Percentiles rank a stretch among this genome's conserved stretches.
Evolutionary conservation across 2,329 filamentous ascomycete species (phyloP).

Genomic region (Colletotrichum spaethianum): DNA sequence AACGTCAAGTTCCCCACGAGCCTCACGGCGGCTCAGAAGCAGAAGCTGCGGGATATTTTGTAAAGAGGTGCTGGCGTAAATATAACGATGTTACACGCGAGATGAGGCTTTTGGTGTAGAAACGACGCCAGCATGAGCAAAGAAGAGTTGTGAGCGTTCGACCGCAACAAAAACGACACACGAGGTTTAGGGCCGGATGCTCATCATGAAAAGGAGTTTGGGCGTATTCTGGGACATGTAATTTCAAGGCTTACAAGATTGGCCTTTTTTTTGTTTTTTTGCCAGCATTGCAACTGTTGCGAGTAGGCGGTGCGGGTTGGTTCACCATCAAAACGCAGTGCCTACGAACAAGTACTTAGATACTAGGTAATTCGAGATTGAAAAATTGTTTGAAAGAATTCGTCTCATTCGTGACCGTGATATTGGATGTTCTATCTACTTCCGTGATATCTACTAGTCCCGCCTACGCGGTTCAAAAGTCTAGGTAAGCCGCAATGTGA

Average conservation of each 20-base stretch:
- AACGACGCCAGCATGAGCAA: not conserved
- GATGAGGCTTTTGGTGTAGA: not conserved
- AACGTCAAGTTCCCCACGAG: conserved; percentile 92
- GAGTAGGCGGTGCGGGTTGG: conserved; percentile 12
- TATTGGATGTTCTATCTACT: not conserved
- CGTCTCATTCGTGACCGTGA: no score
- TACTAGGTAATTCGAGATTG: conserved; percentile 24
- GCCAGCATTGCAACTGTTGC: conserved; percentile 21
- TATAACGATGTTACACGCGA: not conserved
- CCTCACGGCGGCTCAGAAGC: conserved; percentile 84
- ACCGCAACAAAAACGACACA: conserved; percentile 8
- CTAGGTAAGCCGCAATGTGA: not conserved
- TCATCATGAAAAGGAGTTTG: conserved; percentile 35
- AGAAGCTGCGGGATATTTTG: conserved; percentile 84
- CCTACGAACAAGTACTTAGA: conserved; percentile 28
- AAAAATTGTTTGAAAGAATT: not conserved
- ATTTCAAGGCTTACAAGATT: conserved; percentile 1
- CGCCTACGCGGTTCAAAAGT: no score
- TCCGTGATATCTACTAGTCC: no score
- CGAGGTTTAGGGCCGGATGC: conserved; percentile 10
- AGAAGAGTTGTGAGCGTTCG: conserved; percentile 3
- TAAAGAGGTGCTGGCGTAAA: conserved; percentile 50
- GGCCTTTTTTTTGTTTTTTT: not conserved
- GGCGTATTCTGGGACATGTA: not conserved
- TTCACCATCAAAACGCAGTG: not conserved